Evolutionary conservation across 495 filamentous ascomycete genomes (phyloP), one percentile per base, ranked within the genome.

Genomic region (Neurospora sp.): DNA sequence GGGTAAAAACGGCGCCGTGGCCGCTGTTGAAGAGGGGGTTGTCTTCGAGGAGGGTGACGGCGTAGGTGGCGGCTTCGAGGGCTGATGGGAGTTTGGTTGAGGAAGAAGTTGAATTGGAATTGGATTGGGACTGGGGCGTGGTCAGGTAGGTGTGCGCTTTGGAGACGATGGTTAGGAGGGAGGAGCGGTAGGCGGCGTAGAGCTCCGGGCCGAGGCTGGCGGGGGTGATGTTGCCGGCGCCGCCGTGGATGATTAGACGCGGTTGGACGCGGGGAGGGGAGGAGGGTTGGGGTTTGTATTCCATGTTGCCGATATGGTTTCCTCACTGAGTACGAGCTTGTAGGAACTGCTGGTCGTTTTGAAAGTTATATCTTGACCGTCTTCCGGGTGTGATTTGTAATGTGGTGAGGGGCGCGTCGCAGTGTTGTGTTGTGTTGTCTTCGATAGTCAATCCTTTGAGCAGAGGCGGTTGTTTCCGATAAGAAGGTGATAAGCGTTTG

Each of bases 11-110:
- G 69, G 93, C 92, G 74, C 94, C 94, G 73, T 90, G 90, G 48
- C 91, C 94, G 72, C 89, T 88, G 82, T 97, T 97, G 86, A 94
- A 97, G 12, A 96, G 89, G 6, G 89, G 87, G 77, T 93, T 88
- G 76, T 96, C 85, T 84, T 97, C 94, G 61, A 97, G 88, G 27
- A 90, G 83, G 7, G 85, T 84, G 41, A 97, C 93, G 73, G 93
- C 94, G 77, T 90, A 86, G 10, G 91, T 91, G 11, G 92, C 92
- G 7, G 91, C 88, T 42, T 92, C 88, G 48, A 97, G 85, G 9
- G 94, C 91, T 14, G 85, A 78, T 3, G 84, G 82, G 41, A 80
- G 75, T 14, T 68, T 37, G 3, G 44, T 37, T 3, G 22, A 53
- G 27, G 71, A 42, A 16, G 41, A 20, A 9, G 38, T 39, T 1